These are phyloP conservation scores for Cyberlindnera sargentensis DNA, from an alignment of 805 yeast genomes.

Conservation along the genomic window DNA sequence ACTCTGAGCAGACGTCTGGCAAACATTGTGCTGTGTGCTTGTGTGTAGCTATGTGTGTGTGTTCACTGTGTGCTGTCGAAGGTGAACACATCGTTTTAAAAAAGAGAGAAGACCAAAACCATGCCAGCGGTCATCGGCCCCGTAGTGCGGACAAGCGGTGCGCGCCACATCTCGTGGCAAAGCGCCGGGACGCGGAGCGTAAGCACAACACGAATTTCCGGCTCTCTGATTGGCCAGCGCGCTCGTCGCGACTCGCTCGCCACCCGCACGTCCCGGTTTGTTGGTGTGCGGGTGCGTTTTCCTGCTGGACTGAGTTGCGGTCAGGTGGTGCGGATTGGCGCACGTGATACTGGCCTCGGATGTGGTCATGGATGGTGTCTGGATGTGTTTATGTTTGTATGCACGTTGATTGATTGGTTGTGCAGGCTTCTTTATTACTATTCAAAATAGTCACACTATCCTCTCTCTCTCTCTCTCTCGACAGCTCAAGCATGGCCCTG, in stretches of 20 bases:
- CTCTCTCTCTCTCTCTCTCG: constrained; percentile 6
- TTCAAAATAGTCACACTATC: constrained; percentile 3
- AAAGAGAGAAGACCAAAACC: not conserved
- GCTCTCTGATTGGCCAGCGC: constrained; percentile 11
- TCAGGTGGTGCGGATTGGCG: too few species aligned
- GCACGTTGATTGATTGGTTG: too few species aligned
- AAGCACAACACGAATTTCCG: constrained; percentile 6
- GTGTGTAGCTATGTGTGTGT: not conserved
- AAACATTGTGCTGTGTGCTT: constrained; percentile 1
- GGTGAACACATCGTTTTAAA: not conserved
- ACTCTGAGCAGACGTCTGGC: constrained; percentile 2
- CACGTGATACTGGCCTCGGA: too few species aligned
- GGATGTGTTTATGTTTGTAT: too few species aligned
- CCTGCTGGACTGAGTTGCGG: too few species aligned
- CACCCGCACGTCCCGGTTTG: too few species aligned
- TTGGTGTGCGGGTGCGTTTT: too few species aligned
- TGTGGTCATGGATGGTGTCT: too few species aligned
- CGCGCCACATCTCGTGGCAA: constrained; percentile 2
- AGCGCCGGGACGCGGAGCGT: constrained; percentile 12
- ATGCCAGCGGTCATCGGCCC: constrained; percentile 15
- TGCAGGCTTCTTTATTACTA: too few species aligned
- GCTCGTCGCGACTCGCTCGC: too few species aligned
- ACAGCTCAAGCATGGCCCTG: constrained; percentile 6
- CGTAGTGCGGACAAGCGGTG: constrained; percentile 9
- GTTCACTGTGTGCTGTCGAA: not conserved